phyloP scores from a whole-genome alignment of 2,329 filamentous ascomycete species.

The Emergomyces pasteurianus region DNA sequence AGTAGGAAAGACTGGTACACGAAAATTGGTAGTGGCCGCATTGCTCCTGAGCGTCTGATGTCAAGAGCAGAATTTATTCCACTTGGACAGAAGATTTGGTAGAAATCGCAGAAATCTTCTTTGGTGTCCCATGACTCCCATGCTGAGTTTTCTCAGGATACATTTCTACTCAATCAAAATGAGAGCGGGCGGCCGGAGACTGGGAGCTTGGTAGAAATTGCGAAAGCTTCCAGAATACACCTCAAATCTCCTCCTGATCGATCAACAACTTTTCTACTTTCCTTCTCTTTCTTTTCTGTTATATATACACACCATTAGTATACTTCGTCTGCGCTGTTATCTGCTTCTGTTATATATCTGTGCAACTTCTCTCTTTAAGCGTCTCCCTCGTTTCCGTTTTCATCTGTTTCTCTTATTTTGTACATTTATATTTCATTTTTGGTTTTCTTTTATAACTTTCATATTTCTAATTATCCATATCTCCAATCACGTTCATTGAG shows the following conservation, averaged over 20 bases:
- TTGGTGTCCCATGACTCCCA: no score
- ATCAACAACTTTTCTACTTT: background rate
- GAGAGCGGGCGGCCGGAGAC: background rate
- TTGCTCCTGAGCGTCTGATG: no score
- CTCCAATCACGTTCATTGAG: background rate
- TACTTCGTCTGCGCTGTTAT: background rate
- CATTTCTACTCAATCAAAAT: background rate
- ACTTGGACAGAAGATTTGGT: background rate
- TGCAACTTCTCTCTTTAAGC: background rate
- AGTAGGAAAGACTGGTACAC: no score
- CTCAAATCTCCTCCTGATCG: background rate
- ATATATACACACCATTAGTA: background rate
- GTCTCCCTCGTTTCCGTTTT: background rate
- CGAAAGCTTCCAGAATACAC: background rate
- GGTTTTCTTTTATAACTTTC: no score
- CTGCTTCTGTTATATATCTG: background rate
- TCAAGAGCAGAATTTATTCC: background rate
- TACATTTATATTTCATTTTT: background rate
- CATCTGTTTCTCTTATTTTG: background rate
- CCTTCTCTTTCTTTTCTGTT: background rate
- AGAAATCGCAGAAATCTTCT: background rate
- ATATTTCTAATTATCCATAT: no score
- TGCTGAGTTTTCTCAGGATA: background rate
- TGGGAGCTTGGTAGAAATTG: background rate
- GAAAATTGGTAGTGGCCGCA: no score